Conservation (phyloP, 495 filamentous ascomycete species). For the Neurospora sp. region DNA sequence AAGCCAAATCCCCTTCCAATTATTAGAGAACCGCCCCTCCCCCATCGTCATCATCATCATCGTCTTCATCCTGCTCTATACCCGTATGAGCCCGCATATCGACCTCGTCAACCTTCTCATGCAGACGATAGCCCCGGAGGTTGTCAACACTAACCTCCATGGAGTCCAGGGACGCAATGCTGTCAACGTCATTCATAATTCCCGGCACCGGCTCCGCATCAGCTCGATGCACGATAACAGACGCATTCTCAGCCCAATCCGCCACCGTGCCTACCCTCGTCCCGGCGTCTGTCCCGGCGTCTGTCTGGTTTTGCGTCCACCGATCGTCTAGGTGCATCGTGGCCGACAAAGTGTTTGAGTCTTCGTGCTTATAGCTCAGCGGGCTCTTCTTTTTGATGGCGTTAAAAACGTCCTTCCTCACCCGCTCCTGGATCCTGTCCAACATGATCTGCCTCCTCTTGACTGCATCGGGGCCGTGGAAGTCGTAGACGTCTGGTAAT, state of each 20-base stretch:
- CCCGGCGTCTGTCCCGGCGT: background rate
- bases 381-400: background rate
- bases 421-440: background rate
- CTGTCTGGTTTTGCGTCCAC: background rate
- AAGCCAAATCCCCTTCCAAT: no score
- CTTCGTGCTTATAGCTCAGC: background rate
- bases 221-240: background rate
- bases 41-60: background rate
- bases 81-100: background rate
- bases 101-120: background rate
- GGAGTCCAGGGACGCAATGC: no score
- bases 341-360: background rate
- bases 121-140: background rate
- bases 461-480: background rate
- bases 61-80: background rate
- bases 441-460: background rate
- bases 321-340: background rate
- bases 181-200: background rate
- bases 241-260: background rate
- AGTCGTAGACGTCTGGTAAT: constrained; percentile 6
- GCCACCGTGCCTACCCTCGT: background rate
- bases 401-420: background rate
- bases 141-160: background rate
- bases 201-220: background rate
- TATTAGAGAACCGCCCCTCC: background rate